Evolutionary conservation across 2,329 filamentous ascomycete species (phyloP).

Genomic region (Cryphonectria carpinicola): DNA sequence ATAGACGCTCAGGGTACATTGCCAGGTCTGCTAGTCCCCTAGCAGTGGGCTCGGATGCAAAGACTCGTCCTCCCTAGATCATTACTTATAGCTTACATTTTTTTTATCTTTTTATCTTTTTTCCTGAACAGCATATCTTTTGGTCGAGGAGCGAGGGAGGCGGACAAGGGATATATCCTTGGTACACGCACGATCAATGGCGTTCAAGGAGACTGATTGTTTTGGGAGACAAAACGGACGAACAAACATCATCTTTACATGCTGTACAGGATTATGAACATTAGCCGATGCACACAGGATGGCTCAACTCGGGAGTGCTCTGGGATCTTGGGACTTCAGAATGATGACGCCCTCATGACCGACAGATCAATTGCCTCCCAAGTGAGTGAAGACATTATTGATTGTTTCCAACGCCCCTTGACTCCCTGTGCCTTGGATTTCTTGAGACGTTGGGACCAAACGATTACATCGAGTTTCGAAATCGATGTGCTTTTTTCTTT

Average conservation of each 20-base stretch:
- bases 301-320: constrained; percentile 37
- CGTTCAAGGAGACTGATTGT: constrained; percentile 25
- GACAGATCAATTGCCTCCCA: constrained; percentile 1
- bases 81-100: constrained; percentile 1
- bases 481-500: neutral
- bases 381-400: neutral
- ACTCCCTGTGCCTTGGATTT: neutral
- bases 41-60: neutral
- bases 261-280: constrained; percentile 17
- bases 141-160: constrained; percentile 1
- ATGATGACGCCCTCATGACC: constrained; percentile 19
- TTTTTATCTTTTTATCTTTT: neutral
- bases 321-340: constrained; percentile 33
- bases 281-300: constrained; percentile 31
- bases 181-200: constrained; percentile 13
- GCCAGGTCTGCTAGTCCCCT: neutral
- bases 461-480: neutral
- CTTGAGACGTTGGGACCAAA: neutral
- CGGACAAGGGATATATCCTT: constrained; percentile 16
- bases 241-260: constrained; percentile 6
- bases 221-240: constrained; percentile 27
- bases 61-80: neutral
- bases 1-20: constrained; percentile 11
- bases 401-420: neutral
- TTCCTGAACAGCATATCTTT: neutral